Base-by-base conservation (phyloP, 164 flowering plant species). In the Cinnamomum micranthum region DNA sequence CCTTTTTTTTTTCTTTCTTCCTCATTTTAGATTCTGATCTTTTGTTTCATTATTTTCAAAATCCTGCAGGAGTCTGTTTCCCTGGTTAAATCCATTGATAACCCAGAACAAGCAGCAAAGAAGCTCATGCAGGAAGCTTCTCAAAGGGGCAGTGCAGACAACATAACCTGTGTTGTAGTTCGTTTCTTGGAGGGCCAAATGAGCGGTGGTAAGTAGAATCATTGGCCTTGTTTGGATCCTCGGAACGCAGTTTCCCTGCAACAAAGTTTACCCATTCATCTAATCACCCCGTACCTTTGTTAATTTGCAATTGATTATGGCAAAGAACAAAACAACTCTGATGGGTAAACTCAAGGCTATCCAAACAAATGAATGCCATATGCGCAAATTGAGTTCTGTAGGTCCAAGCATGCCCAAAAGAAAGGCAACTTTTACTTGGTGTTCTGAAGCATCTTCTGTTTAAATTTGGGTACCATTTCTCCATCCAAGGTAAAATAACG, bases 71-170 rank as follows among this genome's bases (percentile, higher is more conserved):
- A 94, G 80, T 96, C 97, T 60, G 98, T 94, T 35, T 79, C 86
- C 2, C 90, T 94, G 95, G 85, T 82, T 20, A 89, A 89, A 79
- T 82, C 92, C 55, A 88, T 92, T 17, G 80, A 83, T 71, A 96
- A 91, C 70, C 87, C 97, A 6, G 97, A 92, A 79, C 82, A 85
- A 80, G 97, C 93, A 17, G 94, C 97, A 4, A 90, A 85, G 81
- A 90, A 87, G 77, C 81, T 92, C 78, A 84, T 91, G 94, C 90
- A 86, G 68, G 97, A 92, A 84, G 98, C 98, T 47, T 86, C 77
- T 75, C 92, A 90, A 72, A 86, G 97, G 80, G 98, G 98, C 50
- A 94, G 98, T 76, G 97, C 92, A 52, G 98, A 94, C 78, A 94
- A 94, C 62, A 94, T 92, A 27, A 94, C 97, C 12, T 87, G 91